Evolutionary conservation across 2,329 filamentous ascomycete species (phyloP).

Genomic region (Diaporthe capsici): DNA sequence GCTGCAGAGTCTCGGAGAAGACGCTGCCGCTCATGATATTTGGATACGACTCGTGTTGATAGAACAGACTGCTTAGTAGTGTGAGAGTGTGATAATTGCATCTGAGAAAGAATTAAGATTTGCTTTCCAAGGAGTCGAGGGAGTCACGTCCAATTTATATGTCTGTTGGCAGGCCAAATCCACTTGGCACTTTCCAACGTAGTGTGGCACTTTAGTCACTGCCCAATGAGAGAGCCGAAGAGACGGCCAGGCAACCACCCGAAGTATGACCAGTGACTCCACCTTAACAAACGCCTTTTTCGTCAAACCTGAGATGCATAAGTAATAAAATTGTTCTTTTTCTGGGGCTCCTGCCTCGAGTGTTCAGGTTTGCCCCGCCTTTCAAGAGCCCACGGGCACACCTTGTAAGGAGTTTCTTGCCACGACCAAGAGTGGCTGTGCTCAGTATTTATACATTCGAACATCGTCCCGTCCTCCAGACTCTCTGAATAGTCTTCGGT

Average conservation of each 20-base stretch:
- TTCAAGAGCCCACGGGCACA: background rate
- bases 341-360: no score
- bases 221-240: constrained; percentile 11
- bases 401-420: background rate
- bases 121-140: background rate
- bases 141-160: constrained; percentile 9
- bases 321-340: background rate
- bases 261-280: constrained; percentile 4
- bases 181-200: constrained; percentile 22
- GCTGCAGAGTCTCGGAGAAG: constrained; percentile 58
- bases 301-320: background rate
- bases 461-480: constrained; percentile 51
- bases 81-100: background rate
- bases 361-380: background rate
- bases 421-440: background rate
- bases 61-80: background rate
- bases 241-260: constrained; percentile 11
- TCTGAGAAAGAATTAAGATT: background rate
- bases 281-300: background rate
- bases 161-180: background rate
- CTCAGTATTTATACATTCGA: constrained; percentile 58
- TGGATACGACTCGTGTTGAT: background rate
- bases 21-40: constrained; percentile 49
- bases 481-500: constrained; percentile 53
- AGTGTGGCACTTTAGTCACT: background rate